Conservation (phyloP, 768 basidiomycete species). For the Rhizopogon vulgaris region DNA sequence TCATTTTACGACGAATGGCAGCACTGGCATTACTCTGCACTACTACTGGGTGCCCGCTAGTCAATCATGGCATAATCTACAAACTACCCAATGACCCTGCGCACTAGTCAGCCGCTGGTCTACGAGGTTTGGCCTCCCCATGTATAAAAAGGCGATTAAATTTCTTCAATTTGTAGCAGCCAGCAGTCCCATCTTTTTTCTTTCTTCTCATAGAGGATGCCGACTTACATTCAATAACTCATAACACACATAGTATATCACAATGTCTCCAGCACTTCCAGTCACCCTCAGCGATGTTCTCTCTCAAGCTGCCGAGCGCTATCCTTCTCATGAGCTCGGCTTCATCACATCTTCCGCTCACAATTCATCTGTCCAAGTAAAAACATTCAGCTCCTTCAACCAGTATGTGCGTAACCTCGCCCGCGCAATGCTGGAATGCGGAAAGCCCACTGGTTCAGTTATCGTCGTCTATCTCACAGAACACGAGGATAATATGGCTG, state of each 20-base stretch:
- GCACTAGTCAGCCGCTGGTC: too few relatives aligned
- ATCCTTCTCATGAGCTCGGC: constrained; percentile 3
- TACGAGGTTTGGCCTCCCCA: not conserved
- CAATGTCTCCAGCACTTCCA: not conserved
- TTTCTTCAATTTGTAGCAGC: too few relatives aligned
- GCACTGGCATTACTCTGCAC: too few relatives aligned
- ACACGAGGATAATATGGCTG: constrained; percentile 8
- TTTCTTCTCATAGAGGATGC: not conserved
- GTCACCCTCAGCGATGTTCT: constrained; percentile 4
- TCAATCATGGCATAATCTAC: too few relatives aligned
- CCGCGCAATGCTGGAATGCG: constrained; percentile 3
- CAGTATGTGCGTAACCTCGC: constrained; percentile 5
- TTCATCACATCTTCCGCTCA: constrained; percentile 7
- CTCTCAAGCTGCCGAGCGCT: constrained; percentile 3
- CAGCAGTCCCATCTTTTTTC: too few relatives aligned
- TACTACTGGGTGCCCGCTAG: too few relatives aligned
- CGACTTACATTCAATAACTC: not conserved
- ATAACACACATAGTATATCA: not conserved
- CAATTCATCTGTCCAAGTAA: constrained; percentile 3
- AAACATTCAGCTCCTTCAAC: constrained; percentile 3
- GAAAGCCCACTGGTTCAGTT: constrained; percentile 2
- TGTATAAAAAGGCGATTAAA: too few relatives aligned
- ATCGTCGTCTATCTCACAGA: constrained; percentile 5
- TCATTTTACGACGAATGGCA: too few relatives aligned
- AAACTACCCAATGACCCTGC: too few relatives aligned